Percentiles rank a stretch among this genome's conserved stretches.
Conservation (phyloP, 208 protist species). For the Vickermania spadyakhi region DNA sequence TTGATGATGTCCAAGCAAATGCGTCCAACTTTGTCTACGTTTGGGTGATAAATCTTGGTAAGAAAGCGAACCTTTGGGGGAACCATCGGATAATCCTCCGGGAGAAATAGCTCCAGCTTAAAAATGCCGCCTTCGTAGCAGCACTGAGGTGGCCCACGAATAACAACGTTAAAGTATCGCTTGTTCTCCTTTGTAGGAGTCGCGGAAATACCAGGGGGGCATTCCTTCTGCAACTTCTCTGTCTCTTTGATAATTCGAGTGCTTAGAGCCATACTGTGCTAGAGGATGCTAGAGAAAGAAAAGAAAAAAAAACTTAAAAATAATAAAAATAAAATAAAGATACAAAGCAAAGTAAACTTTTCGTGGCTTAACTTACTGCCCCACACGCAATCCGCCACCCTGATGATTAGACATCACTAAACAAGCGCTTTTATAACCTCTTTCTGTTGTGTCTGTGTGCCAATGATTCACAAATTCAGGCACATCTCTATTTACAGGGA, state of each 20-base stretch:
- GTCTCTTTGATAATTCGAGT: conserved; percentile 89
- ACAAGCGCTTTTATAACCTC: too few relatives aligned
- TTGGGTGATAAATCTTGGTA: conserved; percentile 99
- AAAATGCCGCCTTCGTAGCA: conserved; percentile 89
- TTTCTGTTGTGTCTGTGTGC: too few relatives aligned
- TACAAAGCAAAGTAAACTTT: conserved; percentile 3
- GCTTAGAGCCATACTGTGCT: conserved; percentile 44
- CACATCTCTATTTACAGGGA: too few relatives aligned
- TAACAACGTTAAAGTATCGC: conserved; percentile 84
- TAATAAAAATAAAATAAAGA: conserved; percentile 9
- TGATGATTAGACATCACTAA: too few relatives aligned
- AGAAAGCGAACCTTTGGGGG: conserved; percentile 98
- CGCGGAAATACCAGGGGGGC: conserved; percentile 77
- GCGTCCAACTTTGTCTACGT: conserved; percentile 96
- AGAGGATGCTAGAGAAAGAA: conserved; percentile 14
- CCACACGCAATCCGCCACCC: too few relatives aligned
- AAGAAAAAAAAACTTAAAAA: too few relatives aligned
- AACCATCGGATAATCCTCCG: conserved; percentile 94
- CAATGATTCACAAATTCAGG: too few relatives aligned
- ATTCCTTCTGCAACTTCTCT: conserved; percentile 85
- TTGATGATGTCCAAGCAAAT: conserved; percentile 99
- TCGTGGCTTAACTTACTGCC: too few relatives aligned
- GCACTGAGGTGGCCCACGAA: conserved; percentile 78
- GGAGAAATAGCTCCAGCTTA: conserved; percentile 75
- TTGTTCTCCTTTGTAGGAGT: conserved; percentile 75